Conservation (phyloP, 1,284 basidiomycete genomes). For the Pholiota adiposa region DNA sequence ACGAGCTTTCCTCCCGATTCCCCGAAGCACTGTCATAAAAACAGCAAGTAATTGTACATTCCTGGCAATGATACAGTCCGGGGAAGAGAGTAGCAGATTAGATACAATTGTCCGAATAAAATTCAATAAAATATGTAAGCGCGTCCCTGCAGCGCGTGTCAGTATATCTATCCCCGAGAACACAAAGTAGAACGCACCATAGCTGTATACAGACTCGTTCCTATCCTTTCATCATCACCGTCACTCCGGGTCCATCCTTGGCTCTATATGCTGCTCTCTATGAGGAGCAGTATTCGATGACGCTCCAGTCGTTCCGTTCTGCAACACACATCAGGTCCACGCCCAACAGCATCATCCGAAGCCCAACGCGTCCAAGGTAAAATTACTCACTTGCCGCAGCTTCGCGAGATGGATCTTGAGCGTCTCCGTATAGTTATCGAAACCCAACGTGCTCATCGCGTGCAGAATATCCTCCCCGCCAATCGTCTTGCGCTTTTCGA, state of each 20-base stretch:
- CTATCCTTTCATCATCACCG: not conserved
- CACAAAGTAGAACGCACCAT: not conserved
- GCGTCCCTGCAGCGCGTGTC: not conserved
- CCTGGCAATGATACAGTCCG: not conserved
- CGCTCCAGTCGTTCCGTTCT: constrained; percentile 9
- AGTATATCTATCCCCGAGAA: not conserved
- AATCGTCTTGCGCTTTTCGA: constrained; percentile 80
- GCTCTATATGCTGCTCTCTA: constrained; percentile 14
- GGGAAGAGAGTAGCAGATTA: constrained; percentile 6
- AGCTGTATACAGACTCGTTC: not conserved
- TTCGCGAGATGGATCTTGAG: constrained; percentile 90
- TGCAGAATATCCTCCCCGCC: constrained; percentile 92
- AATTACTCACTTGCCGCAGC: constrained; percentile 66
- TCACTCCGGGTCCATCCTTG: constrained; percentile 13
- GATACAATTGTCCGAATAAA: constrained; percentile 13
- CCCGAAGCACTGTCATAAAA: not conserved
- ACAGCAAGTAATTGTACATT: constrained; percentile 3
- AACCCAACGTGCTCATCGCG: constrained; percentile 88
- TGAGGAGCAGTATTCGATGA: not conserved
- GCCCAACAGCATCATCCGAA: not conserved
- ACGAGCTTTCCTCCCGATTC: not conserved
- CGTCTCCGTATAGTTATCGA: constrained; percentile 93
- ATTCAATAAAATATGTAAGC: constrained; percentile 10
- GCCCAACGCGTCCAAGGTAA: not conserved
- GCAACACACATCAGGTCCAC: not conserved